phyloP scores from a whole-genome alignment of 2,329 filamentous ascomycete genomes.

The Fusarium clavum region DNA sequence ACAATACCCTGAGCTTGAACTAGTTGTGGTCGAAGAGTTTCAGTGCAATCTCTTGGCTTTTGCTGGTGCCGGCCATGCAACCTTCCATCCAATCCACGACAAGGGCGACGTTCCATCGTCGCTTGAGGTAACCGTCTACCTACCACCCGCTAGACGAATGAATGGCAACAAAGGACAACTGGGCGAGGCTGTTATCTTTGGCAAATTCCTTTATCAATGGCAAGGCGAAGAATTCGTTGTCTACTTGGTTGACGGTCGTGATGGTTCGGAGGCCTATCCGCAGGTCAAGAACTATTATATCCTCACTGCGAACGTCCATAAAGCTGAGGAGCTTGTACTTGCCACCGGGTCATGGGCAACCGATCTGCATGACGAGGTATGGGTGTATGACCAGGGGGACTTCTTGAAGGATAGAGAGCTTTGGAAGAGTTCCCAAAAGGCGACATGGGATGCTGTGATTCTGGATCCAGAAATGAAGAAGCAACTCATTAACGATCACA shows the following conservation, averaged over 20 bases:
- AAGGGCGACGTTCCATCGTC: neutral
- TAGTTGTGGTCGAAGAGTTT: neutral
- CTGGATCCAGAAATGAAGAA: neutral
- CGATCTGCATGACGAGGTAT: slow-evolving; percentile 3
- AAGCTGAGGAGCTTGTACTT: slow-evolving; percentile 7
- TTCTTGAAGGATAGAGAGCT: neutral
- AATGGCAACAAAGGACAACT: slow-evolving; percentile 4
- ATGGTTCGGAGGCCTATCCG: neutral
- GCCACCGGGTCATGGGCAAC: slow-evolving; percentile 3
- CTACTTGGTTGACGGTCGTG: slow-evolving; percentile 4
- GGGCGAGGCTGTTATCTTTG: neutral
- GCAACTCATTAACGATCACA: slow-evolving; percentile 1
- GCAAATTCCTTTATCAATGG: slow-evolving; percentile 8
- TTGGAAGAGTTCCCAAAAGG: neutral
- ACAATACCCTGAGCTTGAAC: neutral
- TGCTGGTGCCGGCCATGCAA: neutral
- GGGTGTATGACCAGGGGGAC: neutral
- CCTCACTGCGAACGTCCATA: neutral
- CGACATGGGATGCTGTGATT: slow-evolving; percentile 3
- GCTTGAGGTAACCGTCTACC: neutral
- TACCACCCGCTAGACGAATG: neutral
- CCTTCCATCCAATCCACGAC: neutral
- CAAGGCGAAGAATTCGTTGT: neutral
- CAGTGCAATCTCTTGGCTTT: neutral
- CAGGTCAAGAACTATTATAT: slow-evolving; percentile 1